Conservation (phyloP, 805 yeast genomes). For the Priceomyces castillae region DNA sequence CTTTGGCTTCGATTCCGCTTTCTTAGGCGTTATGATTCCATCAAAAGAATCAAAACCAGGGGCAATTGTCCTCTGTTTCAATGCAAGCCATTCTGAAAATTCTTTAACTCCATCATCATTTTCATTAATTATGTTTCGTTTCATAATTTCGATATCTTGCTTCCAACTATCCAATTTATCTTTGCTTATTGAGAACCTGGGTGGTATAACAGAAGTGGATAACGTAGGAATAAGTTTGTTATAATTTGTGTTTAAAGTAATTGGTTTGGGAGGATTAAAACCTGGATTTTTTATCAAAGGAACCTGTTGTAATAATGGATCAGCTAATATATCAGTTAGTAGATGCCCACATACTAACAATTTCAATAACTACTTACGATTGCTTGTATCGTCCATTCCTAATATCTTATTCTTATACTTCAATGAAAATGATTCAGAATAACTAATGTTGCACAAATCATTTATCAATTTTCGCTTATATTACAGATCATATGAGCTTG, state of each 20-base stretch:
- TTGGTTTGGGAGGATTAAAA: conserved; percentile 53
- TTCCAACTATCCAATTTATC: conserved; percentile 29
- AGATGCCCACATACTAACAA: neutral
- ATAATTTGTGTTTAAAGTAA: conserved; percentile 51
- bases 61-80: conserved; percentile 34
- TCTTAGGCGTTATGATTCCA: conserved; percentile 29
- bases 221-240: conserved; percentile 35
- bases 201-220: conserved; percentile 34
- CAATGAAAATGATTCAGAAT: too few species aligned
- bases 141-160: conserved; percentile 17
- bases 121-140: conserved; percentile 8
- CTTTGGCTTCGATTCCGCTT: conserved; percentile 3
- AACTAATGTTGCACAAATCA: too few species aligned
- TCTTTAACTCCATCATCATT: conserved; percentile 13
- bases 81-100: conserved; percentile 29
- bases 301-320: conserved; percentile 48
- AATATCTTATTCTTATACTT: too few species aligned
- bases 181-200: conserved; percentile 27
- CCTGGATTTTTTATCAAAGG: conserved; percentile 55
- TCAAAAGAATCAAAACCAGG: conserved; percentile 38
- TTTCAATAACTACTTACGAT: conserved; percentile 15
- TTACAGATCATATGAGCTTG: too few species aligned
- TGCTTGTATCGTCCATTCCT: conserved; percentile 21
- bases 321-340: conserved; percentile 30
- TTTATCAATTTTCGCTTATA: too few species aligned